Percentiles rank a stretch among this genome's conserved stretches.
phyloP scores from a whole-genome alignment of 2,329 filamentous ascomycete genomes.

The Xylariaceae sp. region DNA sequence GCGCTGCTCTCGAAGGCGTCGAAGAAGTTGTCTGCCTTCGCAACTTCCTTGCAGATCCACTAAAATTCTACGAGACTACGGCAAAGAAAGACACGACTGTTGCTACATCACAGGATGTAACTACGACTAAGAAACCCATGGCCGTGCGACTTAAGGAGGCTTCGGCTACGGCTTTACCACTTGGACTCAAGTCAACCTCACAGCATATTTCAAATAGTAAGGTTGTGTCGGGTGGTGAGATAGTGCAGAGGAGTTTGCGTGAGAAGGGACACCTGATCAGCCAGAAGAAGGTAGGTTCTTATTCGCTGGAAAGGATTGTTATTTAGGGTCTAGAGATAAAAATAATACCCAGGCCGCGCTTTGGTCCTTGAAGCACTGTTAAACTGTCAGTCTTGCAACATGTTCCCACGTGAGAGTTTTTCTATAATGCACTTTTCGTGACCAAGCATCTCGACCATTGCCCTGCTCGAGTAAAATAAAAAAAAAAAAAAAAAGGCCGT shows the following conservation, averaged over 20 bases:
- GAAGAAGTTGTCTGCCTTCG: conserved; percentile 65
- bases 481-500: no score
- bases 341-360: no score
- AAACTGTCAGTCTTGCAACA: no score
- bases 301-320: conserved; percentile 75
- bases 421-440: no score
- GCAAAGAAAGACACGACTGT: conserved; percentile 20
- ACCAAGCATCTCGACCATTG: no score
- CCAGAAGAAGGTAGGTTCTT: conserved; percentile 74
- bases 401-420: no score
- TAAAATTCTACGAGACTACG: conserved; percentile 52
- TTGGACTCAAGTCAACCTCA: conserved; percentile 63
- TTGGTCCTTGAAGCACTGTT: no score
- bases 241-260: conserved; percentile 63
- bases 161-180: conserved; percentile 54
- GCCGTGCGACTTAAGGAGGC: conserved; percentile 42
- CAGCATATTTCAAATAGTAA: conserved; percentile 49
- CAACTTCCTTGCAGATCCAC: conserved; percentile 61
- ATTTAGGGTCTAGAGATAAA: no score
- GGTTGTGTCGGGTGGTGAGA: conserved; percentile 65
- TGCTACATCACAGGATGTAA: conserved; percentile 19
- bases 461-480: no score
- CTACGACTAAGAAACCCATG: conserved; percentile 40
- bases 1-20: conserved; percentile 66
- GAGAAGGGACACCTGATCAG: conserved; percentile 76